Conservation (phyloP, 768 basidiomycete species). For the Hysterangium stoloniferum region DNA sequence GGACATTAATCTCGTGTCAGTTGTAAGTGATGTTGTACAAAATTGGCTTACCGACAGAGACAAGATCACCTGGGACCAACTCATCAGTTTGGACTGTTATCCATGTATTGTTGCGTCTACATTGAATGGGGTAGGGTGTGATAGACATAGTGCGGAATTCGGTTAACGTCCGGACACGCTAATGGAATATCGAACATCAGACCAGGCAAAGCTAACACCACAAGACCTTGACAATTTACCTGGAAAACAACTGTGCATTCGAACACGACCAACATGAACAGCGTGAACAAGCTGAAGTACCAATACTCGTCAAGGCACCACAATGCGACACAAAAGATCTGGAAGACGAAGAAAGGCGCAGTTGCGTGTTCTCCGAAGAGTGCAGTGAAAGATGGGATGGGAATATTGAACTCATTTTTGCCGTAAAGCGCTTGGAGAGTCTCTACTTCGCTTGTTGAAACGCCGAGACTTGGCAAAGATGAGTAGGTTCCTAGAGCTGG, state of each 20-base stretch:
- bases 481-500: constrained; percentile 63
- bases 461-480: constrained; percentile 42
- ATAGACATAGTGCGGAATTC: constrained; percentile 98
- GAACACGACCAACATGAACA: constrained; percentile 97
- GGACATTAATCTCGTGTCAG: constrained; percentile 5
- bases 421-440: constrained; percentile 66
- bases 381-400: constrained; percentile 88
- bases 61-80: constrained; percentile 86
- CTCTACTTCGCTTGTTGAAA: constrained; percentile 41
- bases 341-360: constrained; percentile 99
- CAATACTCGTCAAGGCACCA: constrained; percentile 99
- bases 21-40: constrained; percentile 1
- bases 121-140: constrained; percentile 79
- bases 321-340: constrained; percentile 93
- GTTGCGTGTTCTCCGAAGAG: constrained; percentile 95
- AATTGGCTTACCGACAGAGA: constrained; percentile 59
- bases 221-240: constrained; percentile 37
- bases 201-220: background rate
- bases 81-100: constrained; percentile 71
- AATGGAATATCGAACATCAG: background rate
- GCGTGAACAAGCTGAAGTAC: constrained; percentile 96
- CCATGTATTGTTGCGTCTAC: constrained; percentile 79
- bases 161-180: constrained; percentile 89
- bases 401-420: constrained; percentile 93
- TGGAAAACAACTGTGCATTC: constrained; percentile 99